Evolutionary conservation across 768 basidiomycete genomes (phyloP).

Genomic region (Panaeolus papilionaceus): DNA sequence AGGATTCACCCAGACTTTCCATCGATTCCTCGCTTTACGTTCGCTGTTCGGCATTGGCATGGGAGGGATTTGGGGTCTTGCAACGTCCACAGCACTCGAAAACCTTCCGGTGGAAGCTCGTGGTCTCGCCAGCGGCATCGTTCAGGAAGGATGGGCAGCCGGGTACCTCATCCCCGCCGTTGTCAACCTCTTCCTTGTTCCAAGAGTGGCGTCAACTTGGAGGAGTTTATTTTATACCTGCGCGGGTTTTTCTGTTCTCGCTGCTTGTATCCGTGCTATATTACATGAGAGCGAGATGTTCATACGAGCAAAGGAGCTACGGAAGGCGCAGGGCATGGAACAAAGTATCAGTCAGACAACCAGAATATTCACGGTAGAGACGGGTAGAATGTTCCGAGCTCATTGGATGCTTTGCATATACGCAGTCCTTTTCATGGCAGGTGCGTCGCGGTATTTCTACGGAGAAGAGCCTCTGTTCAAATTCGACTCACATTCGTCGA

Average conservation of each 20-base stretch:
- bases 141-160: constrained; percentile 90
- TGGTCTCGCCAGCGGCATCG: constrained; percentile 82
- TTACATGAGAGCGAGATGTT: constrained; percentile 84
- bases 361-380: constrained; percentile 73
- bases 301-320: constrained; percentile 63
- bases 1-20: constrained; percentile 82
- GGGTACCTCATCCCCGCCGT: constrained; percentile 86
- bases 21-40: constrained; percentile 81
- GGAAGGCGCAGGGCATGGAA: constrained; percentile 58
- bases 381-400: constrained; percentile 73
- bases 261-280: constrained; percentile 66
- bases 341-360: constrained; percentile 60
- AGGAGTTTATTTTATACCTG: constrained; percentile 84
- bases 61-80: constrained; percentile 91
- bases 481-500: constrained; percentile 19
- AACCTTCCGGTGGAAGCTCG: constrained; percentile 87
- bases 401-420: constrained; percentile 90
- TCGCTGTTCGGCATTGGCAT: constrained; percentile 87
- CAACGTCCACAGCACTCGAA: constrained; percentile 84
- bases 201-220: constrained; percentile 59
- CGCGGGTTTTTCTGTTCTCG: constrained; percentile 69
- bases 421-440: constrained; percentile 81
- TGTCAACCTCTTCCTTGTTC: constrained; percentile 75
- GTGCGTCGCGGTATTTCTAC: constrained; percentile 27
- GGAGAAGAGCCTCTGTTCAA: too few species aligned